Conservation (phyloP, 768 basidiomycete species). For the Mycena rebaudengoi region DNA sequence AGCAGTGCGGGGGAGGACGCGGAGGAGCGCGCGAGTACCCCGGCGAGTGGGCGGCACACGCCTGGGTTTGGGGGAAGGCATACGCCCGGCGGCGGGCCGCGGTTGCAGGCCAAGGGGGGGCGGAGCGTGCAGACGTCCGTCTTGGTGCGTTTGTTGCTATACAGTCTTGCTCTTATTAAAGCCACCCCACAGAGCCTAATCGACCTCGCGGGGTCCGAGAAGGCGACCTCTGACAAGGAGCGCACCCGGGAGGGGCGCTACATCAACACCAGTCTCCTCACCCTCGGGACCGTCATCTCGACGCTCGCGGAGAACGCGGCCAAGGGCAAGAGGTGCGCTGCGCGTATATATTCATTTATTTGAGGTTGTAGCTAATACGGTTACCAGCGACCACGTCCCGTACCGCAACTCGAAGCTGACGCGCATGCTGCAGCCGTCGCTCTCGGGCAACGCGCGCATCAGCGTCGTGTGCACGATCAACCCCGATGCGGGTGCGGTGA, state of each 20-base stretch:
- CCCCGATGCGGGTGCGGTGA: constrained; percentile 78
- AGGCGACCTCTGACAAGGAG: constrained; percentile 94
- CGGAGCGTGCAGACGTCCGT: constrained; percentile 82
- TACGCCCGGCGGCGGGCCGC: constrained; percentile 55
- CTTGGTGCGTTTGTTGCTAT: constrained; percentile 55
- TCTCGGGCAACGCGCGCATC: constrained; percentile 95
- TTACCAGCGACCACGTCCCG: constrained; percentile 83
- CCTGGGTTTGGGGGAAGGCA: constrained; percentile 39
- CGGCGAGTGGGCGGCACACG: constrained; percentile 38
- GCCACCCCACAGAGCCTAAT: constrained; percentile 74
- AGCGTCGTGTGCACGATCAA: constrained; percentile 97
- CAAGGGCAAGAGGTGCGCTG: constrained; percentile 70
- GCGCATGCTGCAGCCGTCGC: constrained; percentile 91
- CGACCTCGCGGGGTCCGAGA: constrained; percentile 96
- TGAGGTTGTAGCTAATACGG: background rate
- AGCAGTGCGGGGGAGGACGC: constrained; percentile 56
- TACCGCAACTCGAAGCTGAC: constrained; percentile 97
- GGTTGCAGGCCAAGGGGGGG: constrained; percentile 80
- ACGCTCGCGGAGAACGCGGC: constrained; percentile 90
- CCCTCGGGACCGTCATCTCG: constrained; percentile 91
- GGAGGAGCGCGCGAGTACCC: constrained; percentile 43
- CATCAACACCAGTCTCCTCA: constrained; percentile 95
- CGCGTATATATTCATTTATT: background rate
- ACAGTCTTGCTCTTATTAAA: constrained; percentile 5
- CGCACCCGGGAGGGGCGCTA: constrained; percentile 96